phyloP scores from a whole-genome alignment of 331 rosid species.

The Stylosanthes scabra region DNA sequence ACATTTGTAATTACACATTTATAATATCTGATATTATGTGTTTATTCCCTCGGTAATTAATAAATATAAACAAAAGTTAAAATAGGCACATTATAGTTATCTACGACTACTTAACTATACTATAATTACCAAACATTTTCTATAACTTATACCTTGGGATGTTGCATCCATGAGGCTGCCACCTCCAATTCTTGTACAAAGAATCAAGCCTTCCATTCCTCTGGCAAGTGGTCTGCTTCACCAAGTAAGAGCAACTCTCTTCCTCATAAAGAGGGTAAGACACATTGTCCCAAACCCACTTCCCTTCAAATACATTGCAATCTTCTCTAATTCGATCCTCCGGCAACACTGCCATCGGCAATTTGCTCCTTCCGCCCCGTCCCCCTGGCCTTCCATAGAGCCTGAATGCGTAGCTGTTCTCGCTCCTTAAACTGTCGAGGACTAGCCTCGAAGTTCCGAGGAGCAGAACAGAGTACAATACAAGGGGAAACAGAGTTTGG shows the following conservation, averaged over 20 bases:
- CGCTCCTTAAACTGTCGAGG: conserved; percentile 65
- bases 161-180: conserved; percentile 85
- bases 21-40: too few species aligned
- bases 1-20: too few species aligned
- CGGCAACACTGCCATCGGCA: conserved; percentile 54
- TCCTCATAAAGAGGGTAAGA: conserved; percentile 77
- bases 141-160: conserved; percentile 97
- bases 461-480: conserved; percentile 65
- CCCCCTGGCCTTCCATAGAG: conserved; percentile 36
- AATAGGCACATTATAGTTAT: too few species aligned
- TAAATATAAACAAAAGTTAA: too few species aligned
- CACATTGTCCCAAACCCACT: conserved; percentile 86
- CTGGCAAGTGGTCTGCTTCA: conserved; percentile 84
- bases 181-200: conserved; percentile 84
- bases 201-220: conserved; percentile 93
- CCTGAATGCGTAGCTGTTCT: conserved; percentile 48
- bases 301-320: conserved; percentile 83
- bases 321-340: conserved; percentile 62
- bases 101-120: too few species aligned
- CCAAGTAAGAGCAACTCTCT: conserved; percentile 83
- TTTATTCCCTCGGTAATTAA: too few species aligned
- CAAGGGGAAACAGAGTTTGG: conserved; percentile 61
- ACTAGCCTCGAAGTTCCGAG: conserved; percentile 63
- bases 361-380: conserved; percentile 38
- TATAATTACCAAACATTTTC: too few species aligned